Percentiles rank a stretch among this genome's conserved stretches.
These are phyloP conservation scores for Penicillium coffeae DNA, from an alignment of 495 filamentous ascomycete species.

Conservation along the genomic window DNA sequence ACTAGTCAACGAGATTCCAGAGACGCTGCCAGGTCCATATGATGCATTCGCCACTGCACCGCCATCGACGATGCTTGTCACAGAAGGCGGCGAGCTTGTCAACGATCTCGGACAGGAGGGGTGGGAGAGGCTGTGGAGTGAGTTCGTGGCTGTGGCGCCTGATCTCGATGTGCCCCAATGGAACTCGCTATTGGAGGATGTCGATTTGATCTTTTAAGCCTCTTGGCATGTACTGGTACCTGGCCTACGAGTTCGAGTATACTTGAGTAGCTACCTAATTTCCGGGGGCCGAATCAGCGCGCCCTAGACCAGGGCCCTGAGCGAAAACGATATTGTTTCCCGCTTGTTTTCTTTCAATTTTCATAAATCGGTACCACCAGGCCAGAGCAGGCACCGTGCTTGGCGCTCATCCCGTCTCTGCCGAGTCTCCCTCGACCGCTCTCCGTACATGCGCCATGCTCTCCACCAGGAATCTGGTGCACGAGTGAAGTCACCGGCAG, in stretches of 20 bases:
- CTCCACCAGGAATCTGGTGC: no score
- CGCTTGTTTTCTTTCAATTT: no score
- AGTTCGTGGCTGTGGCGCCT: constrained; percentile 25
- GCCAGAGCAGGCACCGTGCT: no score
- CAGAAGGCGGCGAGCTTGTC: constrained; percentile 2
- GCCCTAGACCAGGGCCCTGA: no score
- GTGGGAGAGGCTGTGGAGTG: constrained; percentile 24
- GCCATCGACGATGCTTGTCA: neutral
- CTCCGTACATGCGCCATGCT: no score
- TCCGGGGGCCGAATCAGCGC: no score
- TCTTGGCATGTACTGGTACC: constrained; percentile 7
- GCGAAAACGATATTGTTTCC: no score
- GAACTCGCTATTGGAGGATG: constrained; percentile 23
- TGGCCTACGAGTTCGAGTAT: no score
- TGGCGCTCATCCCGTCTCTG: no score
- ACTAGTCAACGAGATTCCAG: neutral
- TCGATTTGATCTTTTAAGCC: constrained; percentile 11
- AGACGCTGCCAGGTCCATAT: neutral
- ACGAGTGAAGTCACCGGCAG: constrained; percentile 16
- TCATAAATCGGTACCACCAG: no score
- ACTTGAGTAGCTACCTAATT: no score
- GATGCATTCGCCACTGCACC: neutral
- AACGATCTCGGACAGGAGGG: constrained; percentile 15
- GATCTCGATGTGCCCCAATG: constrained; percentile 24
- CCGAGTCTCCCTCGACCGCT: no score